Percentiles rank a stretch among this genome's conserved stretches.
Conservation (phyloP, 2,329 filamentous ascomycete species). For the Moelleriella libera region DNA sequence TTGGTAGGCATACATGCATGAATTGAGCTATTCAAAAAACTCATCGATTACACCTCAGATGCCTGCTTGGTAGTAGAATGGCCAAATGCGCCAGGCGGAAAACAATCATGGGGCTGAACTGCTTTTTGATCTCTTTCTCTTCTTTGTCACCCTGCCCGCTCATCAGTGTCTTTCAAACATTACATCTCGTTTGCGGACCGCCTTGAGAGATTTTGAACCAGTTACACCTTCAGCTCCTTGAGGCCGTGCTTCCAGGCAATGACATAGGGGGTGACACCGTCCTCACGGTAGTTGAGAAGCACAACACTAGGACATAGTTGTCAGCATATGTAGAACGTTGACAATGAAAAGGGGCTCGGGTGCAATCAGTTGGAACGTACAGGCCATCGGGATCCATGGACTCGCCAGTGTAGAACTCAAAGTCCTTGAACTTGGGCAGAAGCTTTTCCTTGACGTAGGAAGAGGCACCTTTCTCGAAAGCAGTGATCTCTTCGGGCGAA, state of each 20-base stretch:
- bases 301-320: conserved; percentile 45
- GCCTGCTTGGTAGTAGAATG: too few species aligned
- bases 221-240: conserved; percentile 79
- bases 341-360: too few species aligned
- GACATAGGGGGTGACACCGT: conserved; percentile 80
- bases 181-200: background rate
- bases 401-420: conserved; percentile 86
- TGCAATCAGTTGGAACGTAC: conserved; percentile 37
- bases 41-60: too few species aligned
- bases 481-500: conserved; percentile 51
- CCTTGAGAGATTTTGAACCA: background rate
- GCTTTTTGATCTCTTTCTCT: too few species aligned
- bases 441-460: conserved; percentile 72
- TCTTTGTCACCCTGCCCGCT: background rate
- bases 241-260: conserved; percentile 94
- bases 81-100: too few species aligned
- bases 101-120: too few species aligned
- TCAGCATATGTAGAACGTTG: background rate
- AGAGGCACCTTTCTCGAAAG: conserved; percentile 66
- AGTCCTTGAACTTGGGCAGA: conserved; percentile 81
- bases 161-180: background rate
- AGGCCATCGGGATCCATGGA: conserved; percentile 89
- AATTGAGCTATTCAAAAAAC: too few species aligned
- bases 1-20: too few species aligned
- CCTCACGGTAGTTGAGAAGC: conserved; percentile 95